phyloP scores from a whole-genome alignment of 2,329 filamentous ascomycete genomes.

The Trichocomaceae sp. region DNA sequence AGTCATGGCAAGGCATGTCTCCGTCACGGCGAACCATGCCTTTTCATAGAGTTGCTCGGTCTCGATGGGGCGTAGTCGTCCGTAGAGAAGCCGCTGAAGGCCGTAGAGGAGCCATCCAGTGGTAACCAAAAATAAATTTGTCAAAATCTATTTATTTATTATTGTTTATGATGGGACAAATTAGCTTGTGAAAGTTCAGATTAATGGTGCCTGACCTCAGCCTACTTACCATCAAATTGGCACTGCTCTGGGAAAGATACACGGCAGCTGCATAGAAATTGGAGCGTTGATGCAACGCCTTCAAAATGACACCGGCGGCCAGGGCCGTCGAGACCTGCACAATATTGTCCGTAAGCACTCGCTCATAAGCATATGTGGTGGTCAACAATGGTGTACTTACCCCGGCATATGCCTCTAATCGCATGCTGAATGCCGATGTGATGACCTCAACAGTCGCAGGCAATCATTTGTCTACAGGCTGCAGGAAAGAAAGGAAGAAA shows the following conservation, averaged over 20 bases:
- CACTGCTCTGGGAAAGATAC: constrained; percentile 91
- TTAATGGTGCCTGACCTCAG: constrained; percentile 12
- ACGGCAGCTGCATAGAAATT: constrained; percentile 99
- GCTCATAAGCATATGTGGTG: not conserved
- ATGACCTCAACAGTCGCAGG: constrained; percentile 16
- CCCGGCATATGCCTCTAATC: constrained; percentile 47
- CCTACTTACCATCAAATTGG: constrained; percentile 82
- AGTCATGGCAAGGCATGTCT: constrained; percentile 96
- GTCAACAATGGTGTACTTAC: constrained; percentile 30
- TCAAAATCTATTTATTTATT: constrained; percentile 63
- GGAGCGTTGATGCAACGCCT: constrained; percentile 86
- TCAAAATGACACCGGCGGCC: constrained; percentile 74
- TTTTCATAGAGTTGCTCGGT: constrained; percentile 96
- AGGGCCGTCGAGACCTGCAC: constrained; percentile 72
- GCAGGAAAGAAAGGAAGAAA: not conserved
- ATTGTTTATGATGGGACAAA: not conserved
- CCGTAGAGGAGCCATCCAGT: constrained; percentile 77
- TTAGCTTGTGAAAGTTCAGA: constrained; percentile 4
- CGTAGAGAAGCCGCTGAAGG: constrained; percentile 84
- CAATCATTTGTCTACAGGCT: constrained; percentile 23
- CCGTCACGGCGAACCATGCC: constrained; percentile 95
- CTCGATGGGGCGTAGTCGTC: constrained; percentile 83
- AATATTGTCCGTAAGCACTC: constrained; percentile 12
- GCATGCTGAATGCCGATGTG: constrained; percentile 29
- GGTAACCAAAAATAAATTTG: constrained; percentile 79